These are phyloP conservation scores for Lactarius evosmus DNA, from an alignment of 768 basidiomycete species.

Conservation along the genomic window DNA sequence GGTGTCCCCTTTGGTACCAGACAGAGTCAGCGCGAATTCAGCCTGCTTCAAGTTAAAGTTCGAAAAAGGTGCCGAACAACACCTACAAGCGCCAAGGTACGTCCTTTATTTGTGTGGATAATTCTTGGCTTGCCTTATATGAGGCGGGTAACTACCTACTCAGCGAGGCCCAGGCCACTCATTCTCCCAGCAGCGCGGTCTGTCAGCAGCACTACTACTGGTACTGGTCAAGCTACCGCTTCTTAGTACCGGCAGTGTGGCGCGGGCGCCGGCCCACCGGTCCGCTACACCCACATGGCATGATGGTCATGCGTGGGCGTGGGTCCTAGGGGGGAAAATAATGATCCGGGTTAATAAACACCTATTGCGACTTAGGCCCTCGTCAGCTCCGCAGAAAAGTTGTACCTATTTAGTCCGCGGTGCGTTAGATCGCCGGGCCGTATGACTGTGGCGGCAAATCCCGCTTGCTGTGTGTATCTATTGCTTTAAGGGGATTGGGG, in stretches of 20 bases:
- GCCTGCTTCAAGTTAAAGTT: neutral
- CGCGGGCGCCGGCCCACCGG: neutral
- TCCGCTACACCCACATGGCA: neutral
- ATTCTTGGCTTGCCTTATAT: no score
- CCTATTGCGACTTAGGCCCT: neutral
- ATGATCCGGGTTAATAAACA: neutral
- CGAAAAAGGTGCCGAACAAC: neutral
- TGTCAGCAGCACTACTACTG: no score
- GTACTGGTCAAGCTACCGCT: no score
- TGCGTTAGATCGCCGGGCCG: neutral
- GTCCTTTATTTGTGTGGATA: no score
- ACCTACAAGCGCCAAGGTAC: no score
- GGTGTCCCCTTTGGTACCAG: neutral
- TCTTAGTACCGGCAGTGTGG: neutral
- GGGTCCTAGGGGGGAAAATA: neutral
- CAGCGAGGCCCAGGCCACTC: no score
- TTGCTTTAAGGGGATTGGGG: neutral
- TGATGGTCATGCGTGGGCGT: no score
- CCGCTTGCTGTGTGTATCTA: neutral
- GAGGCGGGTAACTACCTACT: no score
- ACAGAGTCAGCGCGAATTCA: neutral
- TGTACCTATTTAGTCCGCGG: neutral
- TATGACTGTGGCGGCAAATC: neutral
- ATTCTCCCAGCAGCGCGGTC: no score
- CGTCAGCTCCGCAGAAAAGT: neutral